Conservation (phyloP, 352 stramenopile genomes). For the Pythium grandisporangium region DNA sequence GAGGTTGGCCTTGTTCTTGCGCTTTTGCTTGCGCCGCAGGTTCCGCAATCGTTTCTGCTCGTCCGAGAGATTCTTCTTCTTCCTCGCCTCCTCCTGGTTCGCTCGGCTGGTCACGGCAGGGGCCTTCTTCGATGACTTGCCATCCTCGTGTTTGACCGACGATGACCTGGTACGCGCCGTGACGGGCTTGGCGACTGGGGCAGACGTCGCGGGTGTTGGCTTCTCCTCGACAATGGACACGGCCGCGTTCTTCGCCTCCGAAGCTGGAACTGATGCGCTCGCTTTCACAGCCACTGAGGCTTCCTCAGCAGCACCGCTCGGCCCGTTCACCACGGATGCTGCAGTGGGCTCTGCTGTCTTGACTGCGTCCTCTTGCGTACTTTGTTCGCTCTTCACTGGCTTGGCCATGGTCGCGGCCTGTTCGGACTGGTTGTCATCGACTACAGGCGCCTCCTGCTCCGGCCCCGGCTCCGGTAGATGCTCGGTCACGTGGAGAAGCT, state of each 20-base stretch:
- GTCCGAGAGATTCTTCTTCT: conserved; percentile 29
- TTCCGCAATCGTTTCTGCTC: conserved; percentile 62
- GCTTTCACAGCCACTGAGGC: conserved; percentile 17
- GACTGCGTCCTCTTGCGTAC: conserved; percentile 1
- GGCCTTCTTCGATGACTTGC: no score
- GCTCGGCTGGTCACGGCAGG: no score
- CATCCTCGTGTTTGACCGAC: no score
- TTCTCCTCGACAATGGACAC: not conserved
- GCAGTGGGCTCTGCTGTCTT: conserved; percentile 3
- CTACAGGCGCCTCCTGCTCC: conserved; percentile 3
- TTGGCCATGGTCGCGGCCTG: not conserved
- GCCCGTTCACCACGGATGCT: conserved; percentile 2
- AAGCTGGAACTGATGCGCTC: not conserved
- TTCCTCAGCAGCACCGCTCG: conserved; percentile 8
- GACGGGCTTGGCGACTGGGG: not conserved
- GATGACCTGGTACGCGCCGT: conserved; percentile 2
- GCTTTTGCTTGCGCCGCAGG: conserved; percentile 67
- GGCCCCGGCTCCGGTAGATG: conserved; percentile 6
- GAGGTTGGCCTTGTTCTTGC: conserved; percentile 50
- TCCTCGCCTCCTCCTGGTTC: conserved; percentile 1
- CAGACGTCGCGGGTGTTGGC: not conserved
- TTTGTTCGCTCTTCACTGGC: not conserved
- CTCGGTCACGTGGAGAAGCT: conserved; percentile 43
- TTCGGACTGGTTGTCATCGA: not conserved
- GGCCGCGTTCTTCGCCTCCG: not conserved